Base-by-base conservation (phyloP, 139 green algal genomes). In the Closterium sp. region DNA sequence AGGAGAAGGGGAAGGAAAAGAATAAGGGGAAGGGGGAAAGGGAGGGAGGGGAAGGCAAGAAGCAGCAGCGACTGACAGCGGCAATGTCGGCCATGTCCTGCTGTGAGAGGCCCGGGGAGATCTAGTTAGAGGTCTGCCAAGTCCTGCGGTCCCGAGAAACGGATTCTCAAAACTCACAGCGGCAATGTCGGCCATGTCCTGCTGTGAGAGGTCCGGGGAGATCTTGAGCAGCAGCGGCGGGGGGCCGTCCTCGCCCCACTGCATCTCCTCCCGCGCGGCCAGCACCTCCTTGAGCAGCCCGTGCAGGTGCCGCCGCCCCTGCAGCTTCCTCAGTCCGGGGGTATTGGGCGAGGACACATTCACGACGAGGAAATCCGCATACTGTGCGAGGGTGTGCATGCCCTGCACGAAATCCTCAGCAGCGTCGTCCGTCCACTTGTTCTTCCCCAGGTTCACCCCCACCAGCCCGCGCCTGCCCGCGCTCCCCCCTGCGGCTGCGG, bases 341-440 rank as follows among this genome's bases (percentile, higher is more conserved):
- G 98, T 99, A 96, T 99, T 99, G 42, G 98, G 98, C 6, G 97
- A 98, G 0, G 97, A 99, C n/a, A 99, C 95, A 91, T 99, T 99
- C 93, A 99, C 96, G 0, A 99, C 98, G 24, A 99, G 89, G 95
- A 98, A 99, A 95, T 99, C 98, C 0, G 97, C 97, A 95, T 96
- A 96, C 27, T 89, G 88, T 5, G 90, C 85, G 17, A 96, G 89
- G 42, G 86, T 92, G 3, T 89, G 45, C 73, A 93, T 92, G 62
- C 95, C 95, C 13, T 92, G 86, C n/a, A 90, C 95, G 94, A 99
- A 99, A 95, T 99, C 98, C 19, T 95, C 96, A 28, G 94, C 96
- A 9, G 96, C 96, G 86, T 99, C 97, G 85, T 97, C 95, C 7
- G 95, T 98, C 19, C 73, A 93, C 95, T 99, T 99, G 96, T 99